Conservation (phyloP, 2,329 filamentous ascomycete species). For the Acrocalymma vagum region DNA sequence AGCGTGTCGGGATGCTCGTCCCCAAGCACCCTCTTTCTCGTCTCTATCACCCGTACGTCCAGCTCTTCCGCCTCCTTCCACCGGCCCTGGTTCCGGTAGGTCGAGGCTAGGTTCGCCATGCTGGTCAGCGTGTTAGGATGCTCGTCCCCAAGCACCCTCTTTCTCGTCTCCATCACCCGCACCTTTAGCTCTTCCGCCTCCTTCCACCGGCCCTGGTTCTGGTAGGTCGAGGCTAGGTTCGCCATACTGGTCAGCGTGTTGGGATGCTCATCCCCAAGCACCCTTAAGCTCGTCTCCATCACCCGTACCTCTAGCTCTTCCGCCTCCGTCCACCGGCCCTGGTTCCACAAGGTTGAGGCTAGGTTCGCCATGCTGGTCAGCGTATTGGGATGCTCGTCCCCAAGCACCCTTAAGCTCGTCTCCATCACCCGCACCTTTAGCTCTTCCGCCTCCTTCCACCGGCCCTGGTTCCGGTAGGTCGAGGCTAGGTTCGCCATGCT, state of each 20-base stretch:
- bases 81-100: constrained; percentile 2
- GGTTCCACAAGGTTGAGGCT: constrained; percentile 5
- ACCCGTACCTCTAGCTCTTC: constrained; percentile 1
- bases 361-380: constrained; percentile 10
- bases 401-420: constrained; percentile 3
- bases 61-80: constrained; percentile 1
- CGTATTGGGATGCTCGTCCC: constrained; percentile 11
- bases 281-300: constrained; percentile 9
- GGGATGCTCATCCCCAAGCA: constrained; percentile 9
- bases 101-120: constrained; percentile 7
- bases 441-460: constrained; percentile 1
- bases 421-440: not conserved
- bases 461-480: not conserved
- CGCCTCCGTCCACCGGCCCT: constrained; percentile 1
- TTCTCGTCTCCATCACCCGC: constrained; percentile 2
- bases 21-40: too few species aligned
- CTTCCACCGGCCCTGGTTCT: constrained; percentile 4
- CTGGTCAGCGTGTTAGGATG: constrained; percentile 12
- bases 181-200: constrained; percentile 3
- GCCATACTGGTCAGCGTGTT: constrained; percentile 2
- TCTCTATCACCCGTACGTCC: constrained; percentile 5
- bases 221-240: not conserved
- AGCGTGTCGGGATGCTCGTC: constrained; percentile 11
- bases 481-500: constrained; percentile 1
- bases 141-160: constrained; percentile 5